Evolutionary conservation across 148 eudicot genomes (phyloP), one percentile per base, ranked within the genome.

Genomic region (Arctostaphylos glauca): DNA sequence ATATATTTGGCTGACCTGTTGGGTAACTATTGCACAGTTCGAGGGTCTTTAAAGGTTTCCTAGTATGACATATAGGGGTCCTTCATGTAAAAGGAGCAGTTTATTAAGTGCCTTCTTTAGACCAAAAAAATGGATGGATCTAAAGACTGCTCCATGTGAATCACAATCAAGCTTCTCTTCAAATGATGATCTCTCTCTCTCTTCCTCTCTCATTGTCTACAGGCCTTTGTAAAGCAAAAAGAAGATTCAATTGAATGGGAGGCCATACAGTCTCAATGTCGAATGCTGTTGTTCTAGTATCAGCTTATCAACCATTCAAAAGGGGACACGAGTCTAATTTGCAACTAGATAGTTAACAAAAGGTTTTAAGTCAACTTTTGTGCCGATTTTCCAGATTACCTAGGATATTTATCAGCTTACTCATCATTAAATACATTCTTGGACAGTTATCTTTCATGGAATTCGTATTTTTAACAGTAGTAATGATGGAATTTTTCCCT

Each of bases 261-360:
- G 6, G 74, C 46, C 46, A 31, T 31, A 25, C 6, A 8, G 14
- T 10, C 43, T 66, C 43, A 66, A 66, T 31, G 72, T 66, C 6
- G 14, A 31, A 66, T 66, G 72, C 43, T 10, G 1, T 23, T 66
- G 72, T 23, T 23, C 9, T 25, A 12, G 72, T 66, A 9, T 66
- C 43, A 25, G 43, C 72, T 31, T 23, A 66, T 12, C 12, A 59
- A 68, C 48, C 46, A 38, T 41, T 13, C 44, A 38, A 66, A 66
- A 66, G 43, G n/a, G 72, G 47, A 38, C 14, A 68, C 5, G 52
- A 72, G 9, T 48, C 6, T 47, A 74, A 74, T 74, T 47, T 74
- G 77, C 53, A 74, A 74, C 49, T 74, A 74, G 54, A 74, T 23
- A 74, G 77, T 71, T 44, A 48, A 47, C 54, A 74, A 47, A 19